Evolutionary conservation across 257 asterid genomes (phyloP).

Genomic region (Coffea canephora): DNA sequence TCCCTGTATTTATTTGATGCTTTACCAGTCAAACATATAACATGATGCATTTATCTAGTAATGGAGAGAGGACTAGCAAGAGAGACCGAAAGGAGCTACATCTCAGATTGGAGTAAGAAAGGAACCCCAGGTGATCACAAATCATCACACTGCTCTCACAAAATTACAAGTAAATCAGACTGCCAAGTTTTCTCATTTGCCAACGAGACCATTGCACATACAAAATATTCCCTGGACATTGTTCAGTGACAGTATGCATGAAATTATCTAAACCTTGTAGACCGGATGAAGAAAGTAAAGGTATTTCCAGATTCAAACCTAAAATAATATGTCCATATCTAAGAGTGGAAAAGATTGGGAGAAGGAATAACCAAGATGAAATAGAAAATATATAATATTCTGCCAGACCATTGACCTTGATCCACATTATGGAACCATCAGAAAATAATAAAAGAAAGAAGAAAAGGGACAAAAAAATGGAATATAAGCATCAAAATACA

Average conservation of each 20-base stretch:
- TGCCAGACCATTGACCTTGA: not conserved
- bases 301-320: no score
- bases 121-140: no score
- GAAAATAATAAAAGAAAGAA: not conserved
- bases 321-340: no score
- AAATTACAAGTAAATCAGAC: no score
- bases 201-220: no score
- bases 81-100: not conserved
- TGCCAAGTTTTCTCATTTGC: no score
- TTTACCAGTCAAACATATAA: no score
- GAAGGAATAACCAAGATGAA: not conserved
- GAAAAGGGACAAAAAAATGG: not conserved
- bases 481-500: not conserved
- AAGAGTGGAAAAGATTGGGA: not conserved
- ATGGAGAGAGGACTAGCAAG: not conserved
- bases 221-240: no score
- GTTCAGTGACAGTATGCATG: not conserved
- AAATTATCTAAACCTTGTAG: not conserved
- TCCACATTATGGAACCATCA: not conserved
- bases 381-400: not conserved
- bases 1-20: no score
- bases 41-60: no score
- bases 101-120: not conserved
- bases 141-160: no score
- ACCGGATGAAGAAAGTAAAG: not conserved